Conservation (phyloP, 371 early-diverging fungal species). For the Batrachochytrium dendrobatidis region DNA sequence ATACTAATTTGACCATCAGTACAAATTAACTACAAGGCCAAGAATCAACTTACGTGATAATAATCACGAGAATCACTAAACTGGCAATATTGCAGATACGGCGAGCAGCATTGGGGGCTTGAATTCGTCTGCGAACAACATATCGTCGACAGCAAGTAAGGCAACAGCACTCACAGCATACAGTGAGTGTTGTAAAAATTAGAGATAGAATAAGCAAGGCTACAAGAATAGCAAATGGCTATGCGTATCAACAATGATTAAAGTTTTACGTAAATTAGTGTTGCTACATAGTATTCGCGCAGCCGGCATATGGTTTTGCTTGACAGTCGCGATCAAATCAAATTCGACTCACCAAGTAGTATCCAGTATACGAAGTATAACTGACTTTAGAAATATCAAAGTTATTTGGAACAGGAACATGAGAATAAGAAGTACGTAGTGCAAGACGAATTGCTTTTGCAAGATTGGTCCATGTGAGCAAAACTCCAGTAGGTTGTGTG, state of each 20-base stretch:
- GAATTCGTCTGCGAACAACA: not conserved
- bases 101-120: not conserved
- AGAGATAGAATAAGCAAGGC: not conserved
- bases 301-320: no score
- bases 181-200: not conserved
- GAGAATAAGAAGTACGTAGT: not conserved
- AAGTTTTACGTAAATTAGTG: not conserved
- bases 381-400: not conserved
- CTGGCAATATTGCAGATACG: not conserved
- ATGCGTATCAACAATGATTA: not conserved
- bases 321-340: no score
- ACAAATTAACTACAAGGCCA: no score
- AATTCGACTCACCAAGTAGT: not conserved
- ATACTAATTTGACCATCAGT: no score
- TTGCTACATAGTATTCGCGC: not conserved
- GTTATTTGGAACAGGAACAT: not conserved
- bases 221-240: not conserved
- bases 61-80: not conserved
- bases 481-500: not conserved
- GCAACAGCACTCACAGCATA: not conserved
- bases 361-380: not conserved
- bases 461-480: not conserved
- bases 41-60: slow-evolving; percentile 1
- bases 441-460: not conserved
- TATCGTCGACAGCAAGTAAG: not conserved